Evolutionary conservation across 768 basidiomycete species (phyloP).

Genomic region (Roridomyces roridus): DNA sequence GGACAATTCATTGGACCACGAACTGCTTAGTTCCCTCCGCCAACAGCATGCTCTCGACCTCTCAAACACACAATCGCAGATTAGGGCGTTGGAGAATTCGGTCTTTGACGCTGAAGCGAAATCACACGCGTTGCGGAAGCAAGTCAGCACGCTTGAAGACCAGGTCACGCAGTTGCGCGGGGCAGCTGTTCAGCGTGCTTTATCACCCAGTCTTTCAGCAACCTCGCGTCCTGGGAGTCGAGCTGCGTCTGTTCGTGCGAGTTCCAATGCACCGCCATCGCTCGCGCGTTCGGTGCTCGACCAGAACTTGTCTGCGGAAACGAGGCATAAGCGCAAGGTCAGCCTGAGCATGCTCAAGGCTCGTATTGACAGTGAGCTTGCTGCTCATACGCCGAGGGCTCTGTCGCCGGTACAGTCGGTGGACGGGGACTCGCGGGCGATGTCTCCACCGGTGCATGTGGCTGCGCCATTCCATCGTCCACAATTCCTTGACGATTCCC

Average conservation of each 20-base stretch:
- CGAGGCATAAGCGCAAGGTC: conserved; percentile 81
- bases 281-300: conserved; percentile 69
- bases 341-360: conserved; percentile 91
- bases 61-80: conserved; percentile 79
- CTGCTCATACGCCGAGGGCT: conserved; percentile 49
- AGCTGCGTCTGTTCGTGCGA: conserved; percentile 45
- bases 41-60: conserved; percentile 85
- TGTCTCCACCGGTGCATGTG: conserved; percentile 29
- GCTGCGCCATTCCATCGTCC: conserved; percentile 49
- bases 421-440: conserved; percentile 32
- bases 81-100: conserved; percentile 75
- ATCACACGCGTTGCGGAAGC: conserved; percentile 72
- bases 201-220: conserved; percentile 50
- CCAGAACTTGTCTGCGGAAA: conserved; percentile 73
- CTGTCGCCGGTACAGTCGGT: conserved; percentile 61
- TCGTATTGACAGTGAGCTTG: conserved; percentile 83
- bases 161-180: conserved; percentile 59
- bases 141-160: conserved; percentile 68
- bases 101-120: conserved; percentile 77
- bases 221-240: conserved; percentile 52
- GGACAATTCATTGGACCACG: conserved; percentile 68
- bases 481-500: conserved; percentile 87
- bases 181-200: conserved; percentile 49
- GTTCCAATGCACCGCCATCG: conserved; percentile 40
- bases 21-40: conserved; percentile 70